Percentiles rank a stretch among this genome's conserved stretches.
Evolutionary conservation across 2,329 filamentous ascomycete genomes (phyloP).

Genomic region (Biscogniauxia marginata): DNA sequence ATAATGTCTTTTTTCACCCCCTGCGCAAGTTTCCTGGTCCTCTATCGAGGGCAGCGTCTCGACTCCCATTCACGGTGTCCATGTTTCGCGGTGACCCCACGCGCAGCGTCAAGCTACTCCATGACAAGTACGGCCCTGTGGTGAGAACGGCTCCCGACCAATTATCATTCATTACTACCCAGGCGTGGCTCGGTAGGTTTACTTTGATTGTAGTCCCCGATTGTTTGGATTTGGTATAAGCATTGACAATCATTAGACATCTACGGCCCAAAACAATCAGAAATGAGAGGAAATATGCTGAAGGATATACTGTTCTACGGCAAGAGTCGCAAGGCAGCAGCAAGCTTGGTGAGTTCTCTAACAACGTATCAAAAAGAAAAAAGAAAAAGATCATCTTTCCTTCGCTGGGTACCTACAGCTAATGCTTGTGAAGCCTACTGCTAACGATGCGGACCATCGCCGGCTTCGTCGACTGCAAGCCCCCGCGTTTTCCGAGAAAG

Average conservation of each 20-base stretch:
- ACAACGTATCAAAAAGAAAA: too few species aligned
- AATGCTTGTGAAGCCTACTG: constrained; percentile 9
- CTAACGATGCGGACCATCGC: constrained; percentile 10
- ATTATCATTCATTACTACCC: constrained; percentile 3
- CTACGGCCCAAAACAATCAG: constrained; percentile 4
- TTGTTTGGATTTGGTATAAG: too few species aligned
- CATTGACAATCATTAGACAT: constrained; percentile 4
- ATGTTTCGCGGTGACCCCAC: not conserved
- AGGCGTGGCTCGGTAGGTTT: constrained; percentile 1
- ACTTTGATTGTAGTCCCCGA: not conserved
- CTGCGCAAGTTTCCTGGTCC: constrained; percentile 4
- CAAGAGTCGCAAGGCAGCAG: too few species aligned
- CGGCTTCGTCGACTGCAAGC: constrained; percentile 12
- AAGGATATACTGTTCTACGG: too few species aligned
- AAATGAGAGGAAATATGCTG: constrained; percentile 6
- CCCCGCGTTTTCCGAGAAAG: constrained; percentile 14
- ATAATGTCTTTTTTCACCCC: constrained; percentile 9
- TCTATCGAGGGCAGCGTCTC: not conserved
- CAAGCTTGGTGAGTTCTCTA: too few species aligned
- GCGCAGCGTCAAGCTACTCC: not conserved
- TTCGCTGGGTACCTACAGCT: too few species aligned
- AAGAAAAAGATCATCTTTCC: too few species aligned
- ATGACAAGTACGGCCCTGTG: constrained; percentile 7
- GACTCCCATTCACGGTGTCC: constrained; percentile 3
- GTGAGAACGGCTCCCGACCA: constrained; percentile 3